phyloP scores from a whole-genome alignment of 805 yeast genomes.

The Torulaspora microellipsoides region DNA sequence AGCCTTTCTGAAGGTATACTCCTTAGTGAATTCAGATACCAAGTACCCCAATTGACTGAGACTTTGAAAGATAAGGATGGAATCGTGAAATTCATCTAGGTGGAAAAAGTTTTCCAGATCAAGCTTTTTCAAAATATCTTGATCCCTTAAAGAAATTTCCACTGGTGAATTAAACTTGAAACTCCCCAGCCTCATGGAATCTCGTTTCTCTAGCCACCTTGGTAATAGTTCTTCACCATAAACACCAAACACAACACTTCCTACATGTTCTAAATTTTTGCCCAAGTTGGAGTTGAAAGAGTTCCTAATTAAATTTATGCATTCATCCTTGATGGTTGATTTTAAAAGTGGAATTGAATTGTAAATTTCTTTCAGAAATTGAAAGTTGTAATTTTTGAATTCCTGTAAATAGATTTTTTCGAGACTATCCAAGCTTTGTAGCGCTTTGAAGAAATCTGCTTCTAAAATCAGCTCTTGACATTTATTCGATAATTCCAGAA shows the following conservation, averaged over 20 bases:
- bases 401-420: slow-evolving; percentile 64
- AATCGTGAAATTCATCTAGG: slow-evolving; percentile 73
- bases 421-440: slow-evolving; percentile 74
- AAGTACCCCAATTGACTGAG: slow-evolving; percentile 62
- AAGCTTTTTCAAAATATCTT: slow-evolving; percentile 42
- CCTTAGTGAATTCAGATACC: slow-evolving; percentile 60
- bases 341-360: slow-evolving; percentile 74
- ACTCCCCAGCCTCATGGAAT: slow-evolving; percentile 41
- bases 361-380: slow-evolving; percentile 62
- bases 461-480: slow-evolving; percentile 75
- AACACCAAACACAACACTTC: slow-evolving; percentile 41
- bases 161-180: slow-evolving; percentile 80
- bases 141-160: slow-evolving; percentile 69
- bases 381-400: slow-evolving; percentile 61
- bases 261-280: slow-evolving; percentile 47
- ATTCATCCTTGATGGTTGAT: slow-evolving; percentile 67
- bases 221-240: slow-evolving; percentile 56
- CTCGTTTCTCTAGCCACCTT: slow-evolving; percentile 59
- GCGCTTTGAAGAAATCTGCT: slow-evolving; percentile 77
- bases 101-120: slow-evolving; percentile 42
- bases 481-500: slow-evolving; percentile 79
- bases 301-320: slow-evolving; percentile 58
- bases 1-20: slow-evolving; percentile 65
- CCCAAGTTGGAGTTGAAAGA: slow-evolving; percentile 62
- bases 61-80: slow-evolving; percentile 74